Base-by-base conservation (phyloP, 2,329 filamentous ascomycete genomes). In the Cordyceps militaris region DNA sequence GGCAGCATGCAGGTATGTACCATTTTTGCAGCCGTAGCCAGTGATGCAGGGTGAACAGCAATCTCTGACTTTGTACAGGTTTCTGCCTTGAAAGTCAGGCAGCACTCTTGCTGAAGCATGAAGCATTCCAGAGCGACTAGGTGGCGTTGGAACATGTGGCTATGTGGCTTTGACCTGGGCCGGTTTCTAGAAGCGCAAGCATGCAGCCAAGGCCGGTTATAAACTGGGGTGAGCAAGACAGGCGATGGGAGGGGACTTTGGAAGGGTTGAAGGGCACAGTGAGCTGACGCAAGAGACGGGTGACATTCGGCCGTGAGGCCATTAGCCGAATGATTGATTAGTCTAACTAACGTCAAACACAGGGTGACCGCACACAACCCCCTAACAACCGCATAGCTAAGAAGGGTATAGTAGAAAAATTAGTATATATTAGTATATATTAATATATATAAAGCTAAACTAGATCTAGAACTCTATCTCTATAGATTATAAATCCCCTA, bases 301-400 rank as follows among this genome's bases (percentile, higher is more conserved):
- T 53, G 38, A 43, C 50, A 53, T 32, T 44, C 16, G 19, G 11
- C n/a, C 13, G 38, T 5, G 7, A 43, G 38, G 11, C 38, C 28
- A 53, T 52, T 52, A 52, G 49, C 49, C 49, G 49, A 32, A 16
- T 26, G 21, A n/a, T 13, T 52, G 24, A 52, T 40, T 21, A 52
- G 49, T 19, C 28, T 13, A 34, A 48, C 26, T 34, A 3, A 32
- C 32, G 10, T 34, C 4, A 13, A 11, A 32, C 28, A 32, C 6
- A 11, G 11, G 28, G 28, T 32, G n/a, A n/a, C n/a, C n/a, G n/a
- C n/a, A n/a, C n/a, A n/a, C n/a, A n/a, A n/a, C n/a, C n/a, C n/a
- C n/a, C n/a, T n/a, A n/a, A n/a, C n/a, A n/a, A n/a, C n/a, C n/a
- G n/a, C n/a, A n/a, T n/a, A n/a, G n/a, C n/a, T n/a, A n/a, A n/a